These are phyloP conservation scores for Magnusiomyces paraingens DNA, from an alignment of 1,139 yeast genomes.

Conservation along the genomic window DNA sequence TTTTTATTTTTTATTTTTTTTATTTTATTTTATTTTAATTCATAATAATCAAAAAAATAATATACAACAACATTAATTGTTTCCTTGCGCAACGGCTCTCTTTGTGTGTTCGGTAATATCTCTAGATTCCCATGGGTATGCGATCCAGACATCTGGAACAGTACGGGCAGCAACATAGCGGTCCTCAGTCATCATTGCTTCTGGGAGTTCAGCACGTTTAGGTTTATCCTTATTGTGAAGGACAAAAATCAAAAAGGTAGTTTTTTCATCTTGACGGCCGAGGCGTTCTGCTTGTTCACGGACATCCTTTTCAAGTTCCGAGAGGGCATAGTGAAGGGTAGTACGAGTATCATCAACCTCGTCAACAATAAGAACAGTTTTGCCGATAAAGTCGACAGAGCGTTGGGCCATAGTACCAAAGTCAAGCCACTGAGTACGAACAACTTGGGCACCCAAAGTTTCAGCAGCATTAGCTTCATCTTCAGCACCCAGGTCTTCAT, in stretches of 20 bases:
- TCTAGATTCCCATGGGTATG: conserved; percentile 94
- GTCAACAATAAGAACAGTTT: conserved; percentile 76
- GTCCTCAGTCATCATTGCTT: conserved; percentile 54
- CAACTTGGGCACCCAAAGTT: conserved; percentile 73
- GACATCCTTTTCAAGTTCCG: conserved; percentile 82
- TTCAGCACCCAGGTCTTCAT: conserved; percentile 68
- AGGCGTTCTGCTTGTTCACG: conserved; percentile 47
- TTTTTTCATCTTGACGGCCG: conserved; percentile 46
- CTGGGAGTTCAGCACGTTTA: conserved; percentile 73
- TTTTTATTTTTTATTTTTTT: too few species aligned
- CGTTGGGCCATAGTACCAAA: conserved; percentile 54
- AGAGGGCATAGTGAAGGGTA: conserved; percentile 83
- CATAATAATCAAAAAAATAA: background rate
- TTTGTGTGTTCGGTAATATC: conserved; percentile 86
- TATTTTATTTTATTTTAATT: too few species aligned
- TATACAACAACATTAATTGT: conserved; percentile 27
- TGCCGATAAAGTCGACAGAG: conserved; percentile 66
- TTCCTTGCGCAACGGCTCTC: conserved; percentile 74
- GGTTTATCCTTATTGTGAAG: conserved; percentile 88
- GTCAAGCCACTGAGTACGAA: conserved; percentile 95
- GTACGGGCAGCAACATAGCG: conserved; percentile 87
- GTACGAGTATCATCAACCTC: conserved; percentile 97
- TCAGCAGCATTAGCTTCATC: conserved; percentile 44
- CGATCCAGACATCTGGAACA: conserved; percentile 92
- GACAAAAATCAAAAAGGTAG: conserved; percentile 84